Conservation (phyloP, 2,329 filamentous ascomycete species). For the Apiospora saccharicola region DNA sequence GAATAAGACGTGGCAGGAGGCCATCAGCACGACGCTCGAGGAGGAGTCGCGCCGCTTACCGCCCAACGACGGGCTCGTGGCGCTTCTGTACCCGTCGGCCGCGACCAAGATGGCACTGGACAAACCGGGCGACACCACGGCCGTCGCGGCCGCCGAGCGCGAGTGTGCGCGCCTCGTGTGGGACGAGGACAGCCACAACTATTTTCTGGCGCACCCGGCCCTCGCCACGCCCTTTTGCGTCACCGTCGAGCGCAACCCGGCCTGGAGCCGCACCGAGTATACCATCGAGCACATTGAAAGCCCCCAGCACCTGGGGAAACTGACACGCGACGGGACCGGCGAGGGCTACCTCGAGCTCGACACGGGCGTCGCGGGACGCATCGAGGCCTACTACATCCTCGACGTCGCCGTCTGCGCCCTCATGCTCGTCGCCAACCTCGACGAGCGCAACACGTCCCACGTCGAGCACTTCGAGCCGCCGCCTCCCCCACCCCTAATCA, state of each 20-base stretch:
- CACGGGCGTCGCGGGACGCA: conserved; percentile 64
- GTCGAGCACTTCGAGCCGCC: conserved; percentile 67
- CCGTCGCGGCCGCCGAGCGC: conserved; percentile 69
- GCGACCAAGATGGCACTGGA: conserved; percentile 70
- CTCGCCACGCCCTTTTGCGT: conserved; percentile 70
- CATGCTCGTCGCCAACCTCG: conserved; percentile 64
- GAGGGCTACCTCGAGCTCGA: conserved; percentile 68
- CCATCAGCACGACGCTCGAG: conserved; percentile 65
- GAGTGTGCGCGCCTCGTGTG: conserved; percentile 78
- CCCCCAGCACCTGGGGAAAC: conserved; percentile 65
- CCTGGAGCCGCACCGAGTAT: conserved; percentile 69
- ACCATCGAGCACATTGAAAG: conserved; percentile 70
- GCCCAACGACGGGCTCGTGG: conserved; percentile 70
- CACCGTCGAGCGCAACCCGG: conserved; percentile 63
- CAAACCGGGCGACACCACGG: conserved; percentile 63
- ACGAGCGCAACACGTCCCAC: conserved; percentile 57
- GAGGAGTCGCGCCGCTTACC: conserved; percentile 59
- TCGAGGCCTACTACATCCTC: conserved; percentile 67
- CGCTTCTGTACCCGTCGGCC: conserved; percentile 71
- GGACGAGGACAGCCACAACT: conserved; percentile 65
- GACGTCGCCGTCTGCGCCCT: conserved; percentile 69
- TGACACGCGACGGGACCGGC: conserved; percentile 67
- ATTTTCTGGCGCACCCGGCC: conserved; percentile 70
- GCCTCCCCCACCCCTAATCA: conserved; percentile 43
- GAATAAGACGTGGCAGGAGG: conserved; percentile 63